Evolutionary conservation across 208 protist genomes (phyloP), one percentile per base, ranked within the genome.

Genomic region (Sergeia podlipaevii): DNA sequence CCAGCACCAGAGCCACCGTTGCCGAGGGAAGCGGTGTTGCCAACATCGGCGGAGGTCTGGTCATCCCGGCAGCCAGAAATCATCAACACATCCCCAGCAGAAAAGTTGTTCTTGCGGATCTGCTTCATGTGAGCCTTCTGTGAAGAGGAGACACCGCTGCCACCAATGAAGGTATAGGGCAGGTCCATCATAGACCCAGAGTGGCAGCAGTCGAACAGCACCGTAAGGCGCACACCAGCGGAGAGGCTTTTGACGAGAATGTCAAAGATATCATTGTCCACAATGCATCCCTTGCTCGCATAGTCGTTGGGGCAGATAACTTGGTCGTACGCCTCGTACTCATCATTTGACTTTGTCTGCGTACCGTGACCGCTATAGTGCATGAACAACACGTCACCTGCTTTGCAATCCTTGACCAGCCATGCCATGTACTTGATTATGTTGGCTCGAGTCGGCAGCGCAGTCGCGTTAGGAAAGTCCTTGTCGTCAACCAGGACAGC

Each of bases 201-300:
- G 83, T 97, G 91, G 68, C 91, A 97, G 77, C 86, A 93, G 55
- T 97, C 88, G 57, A 93, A 91, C 39, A 97, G 62, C 11, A 64
- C 65, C 2, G 83, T 91, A 1, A 96, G 62, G 10, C 76, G 79
- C 21, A 80, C 74, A 17, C 77, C 83, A 17, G 37, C 23, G 18
- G 84, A 75, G 13, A 95, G 58, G 32, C 38, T n/a, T 18, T 60
- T 28, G 28, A 57, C 53, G 10, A 94, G 72, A 42, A 80, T 52
- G 23, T 51, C 51, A 53, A 84, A 75, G 29, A 96, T 57, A 38
- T 89, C 79, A 47, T 96, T 69, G 52, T 96, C 86, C 7, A 81
- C 47, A 53, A 92, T 87, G 53, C 69, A 74, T 10, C 82, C 81
- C 10, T 37, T 56, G 8, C 30, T 38, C 15, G 57, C 33, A 65